These are phyloP conservation scores for Saturnispora ahearnii DNA, from an alignment of 805 yeast species.

Conservation along the genomic window DNA sequence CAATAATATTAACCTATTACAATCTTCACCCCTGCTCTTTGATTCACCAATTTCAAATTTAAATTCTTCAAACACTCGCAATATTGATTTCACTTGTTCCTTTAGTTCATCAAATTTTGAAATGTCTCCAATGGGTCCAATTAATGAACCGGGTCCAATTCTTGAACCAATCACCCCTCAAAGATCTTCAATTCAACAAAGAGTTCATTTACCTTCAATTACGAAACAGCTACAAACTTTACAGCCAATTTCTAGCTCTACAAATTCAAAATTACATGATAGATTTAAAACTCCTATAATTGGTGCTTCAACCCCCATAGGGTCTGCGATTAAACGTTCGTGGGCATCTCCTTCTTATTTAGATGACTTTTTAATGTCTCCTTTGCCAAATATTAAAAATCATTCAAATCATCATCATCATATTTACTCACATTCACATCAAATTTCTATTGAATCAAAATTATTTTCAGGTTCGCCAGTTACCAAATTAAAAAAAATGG, in stretches of 20 bases:
- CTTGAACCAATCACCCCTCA: slow-evolving; percentile 57
- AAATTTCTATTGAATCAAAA: not conserved
- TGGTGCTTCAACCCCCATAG: slow-evolving; percentile 16
- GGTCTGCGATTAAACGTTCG: slow-evolving; percentile 38
- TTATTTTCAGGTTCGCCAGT: not conserved
- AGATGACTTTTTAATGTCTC: slow-evolving; percentile 59
- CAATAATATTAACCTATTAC: slow-evolving; percentile 1
- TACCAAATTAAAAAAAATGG: not conserved
- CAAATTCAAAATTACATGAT: slow-evolving; percentile 10
- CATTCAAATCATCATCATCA: not conserved
- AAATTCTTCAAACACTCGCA: slow-evolving; percentile 22
- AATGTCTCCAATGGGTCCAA: slow-evolving; percentile 47
- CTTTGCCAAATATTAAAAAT: slow-evolving; percentile 18
- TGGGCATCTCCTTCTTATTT: slow-evolving; percentile 62
- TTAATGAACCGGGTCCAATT: slow-evolving; percentile 51
- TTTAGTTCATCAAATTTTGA: slow-evolving; percentile 59
- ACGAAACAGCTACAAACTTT: slow-evolving; percentile 8
- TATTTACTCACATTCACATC: not conserved
- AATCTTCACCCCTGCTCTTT: slow-evolving; percentile 11
- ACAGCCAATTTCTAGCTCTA: slow-evolving; percentile 6
- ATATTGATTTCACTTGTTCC: slow-evolving; percentile 49
- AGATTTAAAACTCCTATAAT: slow-evolving; percentile 24
- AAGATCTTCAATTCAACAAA: slow-evolving; percentile 10
- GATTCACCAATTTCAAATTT: slow-evolving; percentile 21
- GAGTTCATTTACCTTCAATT: slow-evolving; percentile 14